Conservation (phyloP, 768 basidiomycete genomes). For the Boletus edulis region DNA sequence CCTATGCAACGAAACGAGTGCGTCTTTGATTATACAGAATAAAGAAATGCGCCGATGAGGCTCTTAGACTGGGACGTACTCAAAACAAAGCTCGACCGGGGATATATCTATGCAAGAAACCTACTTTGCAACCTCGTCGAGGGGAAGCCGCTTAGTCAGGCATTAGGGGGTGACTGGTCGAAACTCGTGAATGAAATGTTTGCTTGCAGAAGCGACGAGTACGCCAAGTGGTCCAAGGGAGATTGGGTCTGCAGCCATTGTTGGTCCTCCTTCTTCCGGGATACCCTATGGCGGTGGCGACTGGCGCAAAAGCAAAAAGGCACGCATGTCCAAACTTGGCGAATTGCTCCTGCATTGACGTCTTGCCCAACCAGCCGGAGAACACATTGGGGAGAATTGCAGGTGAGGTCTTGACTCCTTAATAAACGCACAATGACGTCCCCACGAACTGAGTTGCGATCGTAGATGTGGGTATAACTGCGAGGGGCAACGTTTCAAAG, state of each 20-base stretch:
- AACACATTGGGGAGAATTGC: background rate
- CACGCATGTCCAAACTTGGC: background rate
- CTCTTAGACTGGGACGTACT: conserved; percentile 4
- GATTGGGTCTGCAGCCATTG: background rate
- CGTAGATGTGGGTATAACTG: conserved; percentile 5
- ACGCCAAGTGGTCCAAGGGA: background rate
- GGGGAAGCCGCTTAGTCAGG: background rate
- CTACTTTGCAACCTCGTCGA: background rate
- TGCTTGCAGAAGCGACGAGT: background rate
- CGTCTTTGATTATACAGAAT: background rate
- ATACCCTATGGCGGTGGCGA: conserved; percentile 3
- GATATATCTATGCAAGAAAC: background rate
- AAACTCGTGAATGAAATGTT: background rate
- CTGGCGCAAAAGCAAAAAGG: background rate
- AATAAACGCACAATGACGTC: background rate
- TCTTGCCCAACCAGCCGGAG: background rate
- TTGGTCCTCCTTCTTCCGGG: background rate
- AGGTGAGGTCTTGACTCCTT: background rate
- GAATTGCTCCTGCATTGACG: background rate
- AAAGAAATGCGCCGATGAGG: background rate
- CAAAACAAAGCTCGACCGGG: background rate
- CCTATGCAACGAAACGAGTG: conserved; percentile 2
- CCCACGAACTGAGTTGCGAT: background rate
- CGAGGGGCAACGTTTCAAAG: background rate
- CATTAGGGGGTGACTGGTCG: background rate